Evolutionary conservation across 139 green algal genomes (phyloP).

Genomic region (Chlamydomonas schloesseri): DNA sequence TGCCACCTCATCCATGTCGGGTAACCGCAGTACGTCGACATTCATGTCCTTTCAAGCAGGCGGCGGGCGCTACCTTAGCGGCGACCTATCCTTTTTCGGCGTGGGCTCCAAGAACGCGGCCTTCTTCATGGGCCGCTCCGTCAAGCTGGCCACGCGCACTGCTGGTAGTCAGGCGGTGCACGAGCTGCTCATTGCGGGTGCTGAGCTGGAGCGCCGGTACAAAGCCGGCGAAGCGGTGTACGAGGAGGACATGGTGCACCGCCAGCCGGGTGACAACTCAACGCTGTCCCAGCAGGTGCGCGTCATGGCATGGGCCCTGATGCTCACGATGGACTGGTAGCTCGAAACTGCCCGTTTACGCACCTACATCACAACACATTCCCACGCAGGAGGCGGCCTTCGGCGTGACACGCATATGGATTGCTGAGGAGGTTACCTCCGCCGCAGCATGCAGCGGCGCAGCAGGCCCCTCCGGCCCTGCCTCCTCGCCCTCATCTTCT

Average conservation of each 20-base stretch:
- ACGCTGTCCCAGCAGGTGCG: conserved; percentile 57
- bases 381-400: conserved; percentile 59
- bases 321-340: too few relatives aligned
- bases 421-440: not conserved
- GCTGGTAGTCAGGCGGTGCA: conserved; percentile 64
- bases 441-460: too few relatives aligned
- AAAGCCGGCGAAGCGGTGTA: conserved; percentile 74
- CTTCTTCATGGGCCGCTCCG: conserved; percentile 81
- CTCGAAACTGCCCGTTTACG: too few relatives aligned
- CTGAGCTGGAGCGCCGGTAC: conserved; percentile 74
- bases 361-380: too few relatives aligned
- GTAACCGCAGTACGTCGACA: too few relatives aligned
- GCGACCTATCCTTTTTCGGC: conserved; percentile 87
- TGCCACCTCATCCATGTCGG: too few relatives aligned
- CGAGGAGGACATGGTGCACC: conserved; percentile 81
- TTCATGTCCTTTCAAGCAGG: not conserved
- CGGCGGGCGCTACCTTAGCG: conserved; percentile 71
- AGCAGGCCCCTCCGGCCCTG: too few relatives aligned
- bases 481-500: too few relatives aligned
- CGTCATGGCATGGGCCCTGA: not conserved
- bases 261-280: conserved; percentile 65
- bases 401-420: not conserved
- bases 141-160: conserved; percentile 76
- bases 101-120: conserved; percentile 87
- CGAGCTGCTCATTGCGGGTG: conserved; percentile 65